phyloP scores from a whole-genome alignment of 2,329 filamentous ascomycete species.

The Monosporascus sp. region DNA sequence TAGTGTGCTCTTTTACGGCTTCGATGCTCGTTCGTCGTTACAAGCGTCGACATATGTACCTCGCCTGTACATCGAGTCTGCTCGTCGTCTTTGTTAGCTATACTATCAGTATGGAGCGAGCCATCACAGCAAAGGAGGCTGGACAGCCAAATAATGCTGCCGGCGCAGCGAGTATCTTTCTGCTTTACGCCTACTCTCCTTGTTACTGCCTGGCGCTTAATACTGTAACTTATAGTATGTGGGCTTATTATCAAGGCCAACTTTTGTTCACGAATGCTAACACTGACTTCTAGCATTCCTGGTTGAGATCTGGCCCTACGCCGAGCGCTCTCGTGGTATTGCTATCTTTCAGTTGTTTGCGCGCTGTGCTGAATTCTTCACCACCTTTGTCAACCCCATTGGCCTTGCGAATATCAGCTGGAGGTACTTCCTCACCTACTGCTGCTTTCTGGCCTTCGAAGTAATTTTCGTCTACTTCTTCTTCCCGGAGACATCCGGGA shows the following conservation, averaged over 20 bases:
- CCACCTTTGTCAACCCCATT: slow-evolving; percentile 41
- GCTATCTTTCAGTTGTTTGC: slow-evolving; percentile 53
- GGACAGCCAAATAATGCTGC: slow-evolving; percentile 20
- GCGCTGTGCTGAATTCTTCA: slow-evolving; percentile 35
- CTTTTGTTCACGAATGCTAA: neutral
- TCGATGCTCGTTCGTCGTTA: slow-evolving; percentile 37
- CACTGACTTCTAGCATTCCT: slow-evolving; percentile 39
- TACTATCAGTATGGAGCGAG: slow-evolving; percentile 42
- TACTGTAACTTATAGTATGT: slow-evolving; percentile 56
- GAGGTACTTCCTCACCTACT: slow-evolving; percentile 40
- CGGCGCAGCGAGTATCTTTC: slow-evolving; percentile 41
- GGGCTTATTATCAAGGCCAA: neutral
- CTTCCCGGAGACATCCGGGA: slow-evolving; percentile 80
- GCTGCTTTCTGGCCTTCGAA: slow-evolving; percentile 38
- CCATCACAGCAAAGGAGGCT: slow-evolving; percentile 27
- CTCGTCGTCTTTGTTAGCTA: slow-evolving; percentile 44
- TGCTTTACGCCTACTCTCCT: slow-evolving; percentile 56
- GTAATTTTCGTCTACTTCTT: slow-evolving; percentile 65
- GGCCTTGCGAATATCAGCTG: slow-evolving; percentile 35
- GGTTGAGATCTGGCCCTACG: slow-evolving; percentile 54
- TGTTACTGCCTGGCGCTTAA: slow-evolving; percentile 64
- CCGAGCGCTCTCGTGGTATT: slow-evolving; percentile 52
- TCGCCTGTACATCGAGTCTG: slow-evolving; percentile 38
- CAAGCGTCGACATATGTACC: slow-evolving; percentile 31
- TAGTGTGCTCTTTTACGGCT: slow-evolving; percentile 35